Evolutionary conservation across 208 protist genomes (phyloP).

Genomic region (Leishmania turanica): DNA sequence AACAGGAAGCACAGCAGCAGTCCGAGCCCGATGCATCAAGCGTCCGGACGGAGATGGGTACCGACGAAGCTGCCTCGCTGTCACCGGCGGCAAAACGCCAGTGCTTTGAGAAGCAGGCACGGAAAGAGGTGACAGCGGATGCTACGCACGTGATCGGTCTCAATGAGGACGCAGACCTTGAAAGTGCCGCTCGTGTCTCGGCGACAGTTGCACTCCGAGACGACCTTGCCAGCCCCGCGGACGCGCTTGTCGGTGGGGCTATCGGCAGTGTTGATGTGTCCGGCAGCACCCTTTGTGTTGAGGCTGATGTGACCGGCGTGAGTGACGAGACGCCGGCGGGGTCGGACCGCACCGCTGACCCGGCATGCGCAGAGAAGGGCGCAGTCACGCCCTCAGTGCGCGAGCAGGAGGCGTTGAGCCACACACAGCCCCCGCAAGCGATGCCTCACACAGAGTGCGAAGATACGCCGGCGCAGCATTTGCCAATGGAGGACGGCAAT

Average conservation of each 20-base stretch:
- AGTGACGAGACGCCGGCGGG: constrained; percentile 12
- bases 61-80: not conserved
- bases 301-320: constrained; percentile 7
- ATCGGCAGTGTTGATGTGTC: not conserved
- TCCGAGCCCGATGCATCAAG: not conserved
- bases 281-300: not conserved
- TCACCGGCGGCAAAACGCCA: constrained; percentile 2
- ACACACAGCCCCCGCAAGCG: not conserved
- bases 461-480: not conserved
- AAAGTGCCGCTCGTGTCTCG: not conserved
- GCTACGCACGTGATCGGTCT: not conserved
- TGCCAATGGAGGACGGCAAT: not conserved
- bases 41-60: not conserved
- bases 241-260: not conserved
- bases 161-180: not conserved
- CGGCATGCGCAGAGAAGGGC: not conserved
- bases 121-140: not conserved
- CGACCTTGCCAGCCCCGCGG: not conserved
- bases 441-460: not conserved
- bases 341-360: not conserved
- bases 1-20: not conserved
- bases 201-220: not conserved
- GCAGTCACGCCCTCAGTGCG: not conserved
- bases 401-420: not conserved
- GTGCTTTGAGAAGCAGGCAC: not conserved